These are phyloP conservation scores for Cicer cuneatum DNA, from an alignment of 306 rosid species.

Conservation along the genomic window DNA sequence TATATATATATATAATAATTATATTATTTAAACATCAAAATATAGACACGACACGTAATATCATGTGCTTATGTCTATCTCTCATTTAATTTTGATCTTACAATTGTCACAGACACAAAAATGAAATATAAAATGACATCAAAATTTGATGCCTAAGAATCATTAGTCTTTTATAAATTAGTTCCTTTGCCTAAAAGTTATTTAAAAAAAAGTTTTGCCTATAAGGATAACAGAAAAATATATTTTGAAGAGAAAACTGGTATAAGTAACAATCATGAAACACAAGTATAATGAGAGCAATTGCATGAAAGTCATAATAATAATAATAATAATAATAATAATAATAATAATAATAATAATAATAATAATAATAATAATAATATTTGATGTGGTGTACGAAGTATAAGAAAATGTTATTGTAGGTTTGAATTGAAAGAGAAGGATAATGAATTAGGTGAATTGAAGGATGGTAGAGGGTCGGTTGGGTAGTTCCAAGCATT, in stretches of 20 bases:
- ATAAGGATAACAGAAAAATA: neutral
- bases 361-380: neutral
- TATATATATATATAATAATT: too few relatives aligned
- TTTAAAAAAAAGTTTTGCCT: neutral
- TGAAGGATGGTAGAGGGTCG: constrained; percentile 49
- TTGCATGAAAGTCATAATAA: constrained; percentile 41
- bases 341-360: too few relatives aligned
- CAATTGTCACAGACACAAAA: too few relatives aligned
- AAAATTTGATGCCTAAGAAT: too few relatives aligned
- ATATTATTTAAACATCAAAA: too few relatives aligned
- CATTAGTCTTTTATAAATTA: too few relatives aligned
- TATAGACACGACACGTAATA: too few relatives aligned
- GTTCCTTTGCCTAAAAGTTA: too few relatives aligned
- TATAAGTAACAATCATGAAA: constrained; percentile 37
- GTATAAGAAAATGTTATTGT: constrained; percentile 17
- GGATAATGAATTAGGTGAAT: constrained; percentile 53
- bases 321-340: too few relatives aligned
- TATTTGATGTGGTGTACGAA: constrained; percentile 15
- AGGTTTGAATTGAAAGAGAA: constrained; percentile 32
- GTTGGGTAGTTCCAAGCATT: constrained; percentile 78
- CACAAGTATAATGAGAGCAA: constrained; percentile 32
- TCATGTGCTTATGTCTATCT: too few relatives aligned
- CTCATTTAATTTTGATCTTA: too few relatives aligned
- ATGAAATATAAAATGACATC: too few relatives aligned
- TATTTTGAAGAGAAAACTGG: neutral